Conservation (phyloP, 768 basidiomycete genomes). For the Suillus weaverae region DNA sequence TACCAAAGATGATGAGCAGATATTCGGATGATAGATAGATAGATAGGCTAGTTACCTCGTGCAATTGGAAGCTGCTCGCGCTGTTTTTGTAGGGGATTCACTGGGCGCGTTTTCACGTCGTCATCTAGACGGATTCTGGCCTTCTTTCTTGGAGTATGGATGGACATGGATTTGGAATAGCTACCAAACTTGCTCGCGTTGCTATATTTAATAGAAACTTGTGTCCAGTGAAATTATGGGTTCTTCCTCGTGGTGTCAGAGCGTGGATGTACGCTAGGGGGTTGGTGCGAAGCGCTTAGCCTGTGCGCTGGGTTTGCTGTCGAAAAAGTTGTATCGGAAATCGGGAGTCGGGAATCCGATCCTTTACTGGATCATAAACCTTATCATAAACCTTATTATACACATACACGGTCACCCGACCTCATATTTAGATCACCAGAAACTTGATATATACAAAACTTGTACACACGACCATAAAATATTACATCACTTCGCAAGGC, state of each 20-base stretch:
- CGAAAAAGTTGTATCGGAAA: slow-evolving; percentile 3
- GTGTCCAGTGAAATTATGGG: not conserved
- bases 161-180: slow-evolving; percentile 17
- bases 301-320: not conserved
- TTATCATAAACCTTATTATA: not conserved
- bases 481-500: not conserved
- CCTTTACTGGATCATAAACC: slow-evolving; percentile 2
- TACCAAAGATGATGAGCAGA: slow-evolving; percentile 27
- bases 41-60: slow-evolving; percentile 49
- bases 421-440: not conserved
- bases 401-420: not conserved
- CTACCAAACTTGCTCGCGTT: not conserved
- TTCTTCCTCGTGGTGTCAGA: not conserved
- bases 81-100: slow-evolving; percentile 54
- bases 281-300: not conserved
- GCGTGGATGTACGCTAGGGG: not conserved
- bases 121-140: slow-evolving; percentile 23
- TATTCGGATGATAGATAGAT: not conserved
- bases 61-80: slow-evolving; percentile 76
- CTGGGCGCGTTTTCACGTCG: slow-evolving; percentile 17
- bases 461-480: not conserved
- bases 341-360: slow-evolving; percentile 2
- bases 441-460: not conserved
- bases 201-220: not conserved
- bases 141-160: slow-evolving; percentile 27